phyloP scores from a whole-genome alignment of 352 stramenopile genomes.

The Pythium brassicae region DNA sequence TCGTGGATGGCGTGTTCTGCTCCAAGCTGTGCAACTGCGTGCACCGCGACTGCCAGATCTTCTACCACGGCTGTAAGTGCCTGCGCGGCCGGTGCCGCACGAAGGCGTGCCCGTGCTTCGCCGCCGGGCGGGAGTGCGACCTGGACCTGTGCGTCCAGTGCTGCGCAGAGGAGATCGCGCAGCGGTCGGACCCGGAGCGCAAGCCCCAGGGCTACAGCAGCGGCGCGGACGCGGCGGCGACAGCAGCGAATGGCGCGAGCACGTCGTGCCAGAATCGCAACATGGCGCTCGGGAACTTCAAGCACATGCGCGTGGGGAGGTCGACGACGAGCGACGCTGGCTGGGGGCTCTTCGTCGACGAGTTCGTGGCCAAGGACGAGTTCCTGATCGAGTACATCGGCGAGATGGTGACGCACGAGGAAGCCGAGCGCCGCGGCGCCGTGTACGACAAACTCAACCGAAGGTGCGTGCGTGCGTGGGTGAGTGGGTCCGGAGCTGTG shows the following conservation, averaged over 20 bases:
- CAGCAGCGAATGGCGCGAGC: background rate
- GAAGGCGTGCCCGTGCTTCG: conserved; percentile 89
- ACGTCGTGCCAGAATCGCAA: conserved; percentile 70
- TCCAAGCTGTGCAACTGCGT: conserved; percentile 89
- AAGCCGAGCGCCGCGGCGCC: conserved; percentile 83
- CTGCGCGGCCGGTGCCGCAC: conserved; percentile 72
- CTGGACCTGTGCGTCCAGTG: conserved; percentile 88
- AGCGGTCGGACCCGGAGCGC: conserved; percentile 8
- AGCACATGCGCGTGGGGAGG: conserved; percentile 69
- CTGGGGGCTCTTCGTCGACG: conserved; percentile 91
- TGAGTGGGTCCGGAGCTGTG: background rate
- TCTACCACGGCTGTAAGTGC: conserved; percentile 88
- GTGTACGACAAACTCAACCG: conserved; percentile 89
- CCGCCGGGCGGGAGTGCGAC: conserved; percentile 90
- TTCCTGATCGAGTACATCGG: conserved; percentile 95
- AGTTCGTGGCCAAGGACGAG: conserved; percentile 87
- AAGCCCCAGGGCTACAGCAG: background rate
- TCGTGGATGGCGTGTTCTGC: conserved; percentile 86
- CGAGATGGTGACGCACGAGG: conserved; percentile 90
- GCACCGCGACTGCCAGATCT: conserved; percentile 79
- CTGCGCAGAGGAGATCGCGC: conserved; percentile 43
- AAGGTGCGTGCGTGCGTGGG: conserved; percentile 27
- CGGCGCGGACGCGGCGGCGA: background rate
- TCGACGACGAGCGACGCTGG: conserved; percentile 79
- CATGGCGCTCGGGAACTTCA: conserved; percentile 42